Evolutionary conservation across 2,329 filamentous ascomycete species (phyloP).

Genomic region (Sordariomycetes sp.): DNA sequence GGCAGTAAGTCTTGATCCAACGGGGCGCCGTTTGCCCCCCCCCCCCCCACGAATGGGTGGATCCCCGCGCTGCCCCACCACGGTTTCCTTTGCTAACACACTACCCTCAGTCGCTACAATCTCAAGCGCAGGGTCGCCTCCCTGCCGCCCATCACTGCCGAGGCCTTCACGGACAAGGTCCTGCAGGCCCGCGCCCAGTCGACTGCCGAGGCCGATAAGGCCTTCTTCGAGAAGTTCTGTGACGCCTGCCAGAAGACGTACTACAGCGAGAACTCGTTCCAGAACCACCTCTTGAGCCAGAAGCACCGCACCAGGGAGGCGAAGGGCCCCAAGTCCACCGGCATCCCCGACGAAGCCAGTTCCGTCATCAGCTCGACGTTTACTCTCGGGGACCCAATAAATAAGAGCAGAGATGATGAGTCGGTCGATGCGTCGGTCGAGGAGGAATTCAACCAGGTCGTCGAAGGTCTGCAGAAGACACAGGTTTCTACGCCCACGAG

Average conservation of each 20-base stretch:
- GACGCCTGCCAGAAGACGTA: slow-evolving; percentile 81
- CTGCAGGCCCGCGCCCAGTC: slow-evolving; percentile 78
- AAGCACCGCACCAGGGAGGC: slow-evolving; percentile 53
- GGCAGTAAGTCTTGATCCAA: slow-evolving; percentile 59
- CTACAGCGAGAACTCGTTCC: slow-evolving; percentile 91
- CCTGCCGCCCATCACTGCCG: slow-evolving; percentile 78
- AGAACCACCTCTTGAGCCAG: slow-evolving; percentile 81
- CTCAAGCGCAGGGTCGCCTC: slow-evolving; percentile 88
- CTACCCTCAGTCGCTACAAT: slow-evolving; percentile 64
- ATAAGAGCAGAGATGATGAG: slow-evolving; percentile 21
- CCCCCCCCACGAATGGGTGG: too few species aligned
- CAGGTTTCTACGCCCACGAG: slow-evolving; percentile 43
- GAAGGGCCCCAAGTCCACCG: slow-evolving; percentile 19
- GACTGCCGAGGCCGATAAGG: slow-evolving; percentile 74
- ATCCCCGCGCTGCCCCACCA: not conserved
- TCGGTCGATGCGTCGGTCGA: slow-evolving; percentile 40
- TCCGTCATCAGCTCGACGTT: slow-evolving; percentile 87
- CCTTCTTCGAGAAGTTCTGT: slow-evolving; percentile 76
- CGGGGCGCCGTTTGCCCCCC: not conserved
- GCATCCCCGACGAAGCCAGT: slow-evolving; percentile 58
- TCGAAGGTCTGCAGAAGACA: slow-evolving; percentile 63
- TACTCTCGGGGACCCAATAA: slow-evolving; percentile 70
- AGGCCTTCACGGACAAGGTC: slow-evolving; percentile 92
- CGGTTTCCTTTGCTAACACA: not conserved
- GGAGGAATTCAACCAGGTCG: slow-evolving; percentile 63